phyloP scores from a whole-genome alignment of 371 early-diverging fungal genomes.

The Mortierella sp. region DNA sequence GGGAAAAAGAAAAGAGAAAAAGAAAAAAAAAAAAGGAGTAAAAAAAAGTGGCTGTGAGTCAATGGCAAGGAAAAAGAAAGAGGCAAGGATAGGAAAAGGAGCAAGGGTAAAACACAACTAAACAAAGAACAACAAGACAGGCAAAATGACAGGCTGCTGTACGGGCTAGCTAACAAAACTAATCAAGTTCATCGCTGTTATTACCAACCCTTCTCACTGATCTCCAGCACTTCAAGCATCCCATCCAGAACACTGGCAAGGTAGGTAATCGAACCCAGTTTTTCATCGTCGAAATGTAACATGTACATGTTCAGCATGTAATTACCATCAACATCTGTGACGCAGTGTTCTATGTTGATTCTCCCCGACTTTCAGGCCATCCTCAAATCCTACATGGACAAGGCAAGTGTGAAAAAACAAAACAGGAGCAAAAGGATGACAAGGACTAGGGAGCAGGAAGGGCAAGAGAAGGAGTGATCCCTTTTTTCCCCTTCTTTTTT shows the following conservation, averaged over 20 bases:
- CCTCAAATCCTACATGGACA: slow-evolving; percentile 15
- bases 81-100: background rate
- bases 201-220: background rate
- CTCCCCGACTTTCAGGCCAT: slow-evolving; percentile 31
- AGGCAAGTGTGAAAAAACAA: background rate
- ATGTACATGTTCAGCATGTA: background rate
- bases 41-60: too few species aligned
- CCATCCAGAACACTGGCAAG: too few species aligned
- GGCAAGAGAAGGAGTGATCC: slow-evolving; percentile 20
- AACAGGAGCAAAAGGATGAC: background rate
- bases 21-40: background rate
- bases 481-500: background rate
- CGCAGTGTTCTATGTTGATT: slow-evolving; percentile 16
- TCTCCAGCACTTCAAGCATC: too few species aligned
- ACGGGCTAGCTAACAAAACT: background rate
- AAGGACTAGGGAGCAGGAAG: background rate
- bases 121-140: background rate
- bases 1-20: background rate
- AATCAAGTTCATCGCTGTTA: too few species aligned
- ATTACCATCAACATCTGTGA: too few species aligned
- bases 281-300: too few species aligned
- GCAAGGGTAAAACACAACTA: background rate
- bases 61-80: background rate
- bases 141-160: too few species aligned
- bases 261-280: too few species aligned